phyloP scores from a whole-genome alignment of 306 rosid species.

The Vigna hirtella region DNA sequence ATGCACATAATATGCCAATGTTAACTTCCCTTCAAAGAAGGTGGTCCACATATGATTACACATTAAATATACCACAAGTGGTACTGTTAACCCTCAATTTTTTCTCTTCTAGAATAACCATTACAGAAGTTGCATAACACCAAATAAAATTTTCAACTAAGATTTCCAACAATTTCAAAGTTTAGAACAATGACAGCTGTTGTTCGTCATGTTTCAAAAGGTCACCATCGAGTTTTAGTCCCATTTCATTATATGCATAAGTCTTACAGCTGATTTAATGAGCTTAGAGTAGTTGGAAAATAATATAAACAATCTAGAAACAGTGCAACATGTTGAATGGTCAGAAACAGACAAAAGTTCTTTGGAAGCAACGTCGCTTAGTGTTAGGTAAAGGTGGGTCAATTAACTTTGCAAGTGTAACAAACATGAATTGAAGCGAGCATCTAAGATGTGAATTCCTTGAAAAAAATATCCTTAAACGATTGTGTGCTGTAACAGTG shows the following conservation, averaged over 20 bases:
- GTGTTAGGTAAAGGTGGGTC: not conserved
- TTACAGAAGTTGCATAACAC: not conserved
- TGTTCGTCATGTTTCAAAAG: constrained; percentile 8
- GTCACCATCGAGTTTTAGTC: not conserved
- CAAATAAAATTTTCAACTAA: constrained; percentile 5
- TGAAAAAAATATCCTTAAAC: not conserved
- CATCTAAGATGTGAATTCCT: constrained; percentile 2
- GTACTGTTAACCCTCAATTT: constrained; percentile 6
- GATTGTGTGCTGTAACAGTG: not conserved
- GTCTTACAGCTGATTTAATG: constrained; percentile 7
- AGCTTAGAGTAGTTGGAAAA: not conserved
- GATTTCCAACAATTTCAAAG: not conserved
- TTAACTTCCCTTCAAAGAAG: not conserved
- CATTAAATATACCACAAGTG: not conserved
- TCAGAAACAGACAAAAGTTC: constrained; percentile 10
- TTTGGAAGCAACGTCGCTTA: not conserved
- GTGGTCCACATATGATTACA: constrained; percentile 8
- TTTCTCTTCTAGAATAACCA: constrained; percentile 14
- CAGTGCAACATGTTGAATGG: not conserved
- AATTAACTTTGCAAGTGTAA: not conserved
- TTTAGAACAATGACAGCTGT: not conserved
- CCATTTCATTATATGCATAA: constrained; percentile 10
- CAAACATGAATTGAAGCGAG: constrained; percentile 12
- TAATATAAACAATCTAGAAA: not conserved
- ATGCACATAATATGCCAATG: not conserved